Percentiles rank a stretch among this genome's conserved stretches.
These are phyloP conservation scores for Cicer bijugum DNA, from an alignment of 306 rosid genomes.

Conservation along the genomic window DNA sequence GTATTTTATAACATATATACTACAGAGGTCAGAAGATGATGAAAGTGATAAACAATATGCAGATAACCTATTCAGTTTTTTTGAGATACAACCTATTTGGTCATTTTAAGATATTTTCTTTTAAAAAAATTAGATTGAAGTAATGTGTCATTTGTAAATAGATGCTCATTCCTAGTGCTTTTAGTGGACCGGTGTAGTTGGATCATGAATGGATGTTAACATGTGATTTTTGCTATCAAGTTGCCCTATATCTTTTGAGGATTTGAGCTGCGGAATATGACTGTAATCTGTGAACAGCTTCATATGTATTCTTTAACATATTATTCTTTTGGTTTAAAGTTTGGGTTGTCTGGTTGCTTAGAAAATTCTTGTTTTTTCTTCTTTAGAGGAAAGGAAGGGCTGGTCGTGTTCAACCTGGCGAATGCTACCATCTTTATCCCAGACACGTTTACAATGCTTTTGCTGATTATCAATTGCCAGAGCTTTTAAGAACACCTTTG, in stretches of 20 bases:
- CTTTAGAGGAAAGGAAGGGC: conserved; percentile 97
- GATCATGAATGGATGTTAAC: conserved; percentile 20
- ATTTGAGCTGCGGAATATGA: conserved; percentile 20
- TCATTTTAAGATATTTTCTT: conserved; percentile 17
- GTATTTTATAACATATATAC: conserved; percentile 31
- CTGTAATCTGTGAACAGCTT: conserved; percentile 19
- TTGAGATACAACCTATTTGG: conserved; percentile 1
- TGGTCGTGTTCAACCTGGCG: conserved; percentile 97
- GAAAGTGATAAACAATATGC: conserved; percentile 11
- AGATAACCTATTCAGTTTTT: conserved; percentile 24
- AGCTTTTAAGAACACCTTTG: conserved; percentile 94
- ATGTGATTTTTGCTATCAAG: conserved; percentile 33
- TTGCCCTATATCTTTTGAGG: conserved; percentile 10
- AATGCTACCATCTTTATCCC: conserved; percentile 93
- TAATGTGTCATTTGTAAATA: conserved; percentile 33
- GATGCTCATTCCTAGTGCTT: conserved; percentile 25
- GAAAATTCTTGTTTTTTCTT: not conserved
- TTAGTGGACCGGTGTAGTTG: conserved; percentile 40
- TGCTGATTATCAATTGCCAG: conserved; percentile 90
- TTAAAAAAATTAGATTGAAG: not conserved
- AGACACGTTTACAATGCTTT: conserved; percentile 84
- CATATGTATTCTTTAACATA: conserved; percentile 37
- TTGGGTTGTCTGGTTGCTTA: conserved; percentile 37
- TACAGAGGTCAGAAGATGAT: conserved; percentile 6
- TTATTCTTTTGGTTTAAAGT: conserved; percentile 31